Base-by-base conservation (phyloP, 1,284 basidiomycete genomes). In the Ustilago esculenta region DNA sequence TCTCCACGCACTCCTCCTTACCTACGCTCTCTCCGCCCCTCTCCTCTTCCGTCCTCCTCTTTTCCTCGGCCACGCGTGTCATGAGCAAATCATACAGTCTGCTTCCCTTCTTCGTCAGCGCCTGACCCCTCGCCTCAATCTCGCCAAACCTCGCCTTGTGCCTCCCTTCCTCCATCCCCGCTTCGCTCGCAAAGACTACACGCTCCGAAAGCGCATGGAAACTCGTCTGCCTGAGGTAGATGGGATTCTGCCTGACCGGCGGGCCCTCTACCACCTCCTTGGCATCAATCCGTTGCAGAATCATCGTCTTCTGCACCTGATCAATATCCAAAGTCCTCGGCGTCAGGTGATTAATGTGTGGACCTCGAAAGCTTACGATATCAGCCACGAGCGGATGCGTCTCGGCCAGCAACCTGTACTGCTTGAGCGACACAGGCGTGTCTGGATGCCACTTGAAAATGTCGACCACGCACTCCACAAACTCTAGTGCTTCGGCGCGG, bases 281-380 rank as follows among this genome's bases (percentile, higher is more conserved):
- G 1, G 83, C 82, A 24, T 82, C 81, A 45, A 84, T 84, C 1
- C 83, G 82, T 20, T 33, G 46, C 12, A 56, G 64, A 53, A 60
- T 71, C 84, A 84, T 84, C 18, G 72, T 66, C 5, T 49, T 64
- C 66, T 84, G 83, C 15, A 83, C 83, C 18, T 71, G 74, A 57
- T 84, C 84, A 40, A 84, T 84, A 55, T 84, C 83, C 23, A 84
- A 59, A 21, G 83, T 83, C 14, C 83, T 58, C 14, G 83, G 84
- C 7, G 83, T 84, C n/a, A 84, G 73, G 63, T 84, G 84, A 57
- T 84, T 84, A 74, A 84, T 84, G 58, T 84, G 84, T 11, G 83
- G 83, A 17, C 83, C 83, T 30, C 75, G 69, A 75, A 84, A 84
- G 14, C 78, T 80, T 11, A 76, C 82, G 39, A 84, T 83, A 59